These are phyloP conservation scores for Eutypella sp. DNA, from an alignment of 2,329 filamentous ascomycete species.

Conservation along the genomic window DNA sequence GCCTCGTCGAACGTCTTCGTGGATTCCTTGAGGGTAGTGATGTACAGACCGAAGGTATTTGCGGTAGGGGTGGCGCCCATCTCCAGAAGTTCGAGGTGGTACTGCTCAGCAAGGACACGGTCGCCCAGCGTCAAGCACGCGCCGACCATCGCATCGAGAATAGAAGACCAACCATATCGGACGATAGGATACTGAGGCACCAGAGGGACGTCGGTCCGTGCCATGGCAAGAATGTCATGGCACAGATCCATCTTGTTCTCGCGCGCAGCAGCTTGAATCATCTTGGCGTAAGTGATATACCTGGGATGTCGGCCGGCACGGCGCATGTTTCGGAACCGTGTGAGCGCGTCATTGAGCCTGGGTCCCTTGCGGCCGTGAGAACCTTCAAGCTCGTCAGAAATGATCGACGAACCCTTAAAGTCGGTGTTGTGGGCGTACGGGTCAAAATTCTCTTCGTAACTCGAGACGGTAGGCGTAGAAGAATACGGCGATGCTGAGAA, in stretches of 20 bases:
- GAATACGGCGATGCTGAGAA: conserved; percentile 48
- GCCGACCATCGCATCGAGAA: conserved; percentile 93
- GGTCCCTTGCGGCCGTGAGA: conserved; percentile 66
- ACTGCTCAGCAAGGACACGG: conserved; percentile 75
- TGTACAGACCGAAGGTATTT: conserved; percentile 97
- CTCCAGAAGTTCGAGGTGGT: conserved; percentile 84
- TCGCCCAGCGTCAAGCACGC: conserved; percentile 81
- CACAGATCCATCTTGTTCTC: conserved; percentile 76
- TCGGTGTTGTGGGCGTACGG: conserved; percentile 88
- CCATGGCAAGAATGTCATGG: conserved; percentile 84
- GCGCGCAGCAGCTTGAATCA: conserved; percentile 85
- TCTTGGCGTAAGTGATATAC: conserved; percentile 94
- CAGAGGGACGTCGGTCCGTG: conserved; percentile 81
- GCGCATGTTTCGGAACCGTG: conserved; percentile 87
- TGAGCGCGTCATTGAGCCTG: conserved; percentile 73
- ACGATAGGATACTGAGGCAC: conserved; percentile 80
- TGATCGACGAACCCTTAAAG: conserved; percentile 86
- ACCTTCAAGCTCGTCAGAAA: conserved; percentile 85
- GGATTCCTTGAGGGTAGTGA: conserved; percentile 96
- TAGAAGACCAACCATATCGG: conserved; percentile 92
- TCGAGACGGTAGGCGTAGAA: conserved; percentile 51
- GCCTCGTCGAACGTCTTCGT: conserved; percentile 98
- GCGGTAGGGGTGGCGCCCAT: conserved; percentile 90
- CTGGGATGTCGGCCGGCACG: conserved; percentile 85
- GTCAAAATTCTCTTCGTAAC: conserved; percentile 79